These are phyloP conservation scores for Paralagenidium karlingii DNA, from an alignment of 352 stramenopile genomes.

Conservation along the genomic window DNA sequence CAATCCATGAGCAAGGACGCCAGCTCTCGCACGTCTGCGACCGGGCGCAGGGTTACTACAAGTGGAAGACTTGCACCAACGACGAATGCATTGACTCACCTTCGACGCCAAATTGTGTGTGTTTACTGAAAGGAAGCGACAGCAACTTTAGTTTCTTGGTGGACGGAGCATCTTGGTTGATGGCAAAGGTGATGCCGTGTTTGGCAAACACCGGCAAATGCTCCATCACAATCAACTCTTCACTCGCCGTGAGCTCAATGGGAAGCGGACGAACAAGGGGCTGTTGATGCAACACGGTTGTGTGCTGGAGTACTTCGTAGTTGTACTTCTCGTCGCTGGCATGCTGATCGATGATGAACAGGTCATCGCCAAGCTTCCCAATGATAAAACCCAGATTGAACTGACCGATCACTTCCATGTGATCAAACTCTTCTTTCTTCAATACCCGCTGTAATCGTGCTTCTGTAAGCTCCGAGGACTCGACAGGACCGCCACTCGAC, in stretches of 20 bases:
- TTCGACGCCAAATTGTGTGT: slow-evolving; percentile 76
- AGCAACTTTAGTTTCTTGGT: slow-evolving; percentile 58
- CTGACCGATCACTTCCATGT: slow-evolving; percentile 91
- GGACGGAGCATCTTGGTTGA: slow-evolving; percentile 26
- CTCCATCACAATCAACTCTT: slow-evolving; percentile 93
- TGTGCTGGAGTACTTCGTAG: slow-evolving; percentile 57
- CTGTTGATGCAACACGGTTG: slow-evolving; percentile 92
- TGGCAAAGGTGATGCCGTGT: slow-evolving; percentile 88
- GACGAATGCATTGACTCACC: slow-evolving; percentile 12
- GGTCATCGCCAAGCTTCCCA: slow-evolving; percentile 71
- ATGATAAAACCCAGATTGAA: slow-evolving; percentile 99
- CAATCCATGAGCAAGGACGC: slow-evolving; percentile 67
- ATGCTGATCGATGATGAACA: slow-evolving; percentile 99
- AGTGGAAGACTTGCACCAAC: not conserved
- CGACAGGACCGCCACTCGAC: no score
- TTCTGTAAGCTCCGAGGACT: no score
- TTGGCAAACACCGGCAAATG: slow-evolving; percentile 88
- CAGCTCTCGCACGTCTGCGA: slow-evolving; percentile 81
- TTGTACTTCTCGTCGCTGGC: slow-evolving; percentile 93
- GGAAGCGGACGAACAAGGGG: slow-evolving; percentile 86
- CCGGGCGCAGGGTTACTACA: not conserved
- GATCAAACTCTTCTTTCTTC: slow-evolving; percentile 85
- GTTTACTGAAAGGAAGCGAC: slow-evolving; percentile 80
- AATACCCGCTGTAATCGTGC: slow-evolving; percentile 58
- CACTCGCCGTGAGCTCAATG: slow-evolving; percentile 84